phyloP scores from a whole-genome alignment of 73 alveolate genomes.

The Stentor coeruleus region DNA sequence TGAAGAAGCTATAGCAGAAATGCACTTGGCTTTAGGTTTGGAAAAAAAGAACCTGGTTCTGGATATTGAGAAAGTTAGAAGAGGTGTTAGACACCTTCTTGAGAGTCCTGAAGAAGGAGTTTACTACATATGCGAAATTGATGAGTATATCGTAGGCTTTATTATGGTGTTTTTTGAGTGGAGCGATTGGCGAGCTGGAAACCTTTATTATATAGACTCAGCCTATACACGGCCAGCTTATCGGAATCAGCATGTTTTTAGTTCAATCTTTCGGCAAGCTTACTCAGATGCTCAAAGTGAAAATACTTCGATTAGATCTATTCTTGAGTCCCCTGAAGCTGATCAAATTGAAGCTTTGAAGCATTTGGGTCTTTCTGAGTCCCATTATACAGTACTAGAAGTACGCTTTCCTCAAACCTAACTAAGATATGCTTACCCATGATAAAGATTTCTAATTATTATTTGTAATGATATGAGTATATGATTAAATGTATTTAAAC shows the following conservation, averaged over 20 bases:
- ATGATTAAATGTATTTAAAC: too few species aligned
- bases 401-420: too few species aligned
- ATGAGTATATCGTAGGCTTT: background rate
- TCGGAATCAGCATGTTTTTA: background rate
- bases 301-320: background rate
- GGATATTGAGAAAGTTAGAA: too few species aligned
- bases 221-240: background rate
- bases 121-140: background rate
- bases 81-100: background rate
- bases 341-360: background rate
- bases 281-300: background rate
- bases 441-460: too few species aligned
- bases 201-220: background rate
- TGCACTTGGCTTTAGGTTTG: too few species aligned
- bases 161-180: background rate
- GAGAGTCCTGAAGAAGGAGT: background rate
- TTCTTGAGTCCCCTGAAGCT: background rate
- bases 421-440: too few species aligned
- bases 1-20: too few species aligned
- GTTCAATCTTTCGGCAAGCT: background rate
- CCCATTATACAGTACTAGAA: background rate
- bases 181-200: slow-evolving; percentile 7
- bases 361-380: background rate
- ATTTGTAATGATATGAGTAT: too few species aligned
- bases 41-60: too few species aligned